Evolutionary conservation across 2,329 filamentous ascomycete genomes (phyloP).

Genomic region (Tolypocladium album): DNA sequence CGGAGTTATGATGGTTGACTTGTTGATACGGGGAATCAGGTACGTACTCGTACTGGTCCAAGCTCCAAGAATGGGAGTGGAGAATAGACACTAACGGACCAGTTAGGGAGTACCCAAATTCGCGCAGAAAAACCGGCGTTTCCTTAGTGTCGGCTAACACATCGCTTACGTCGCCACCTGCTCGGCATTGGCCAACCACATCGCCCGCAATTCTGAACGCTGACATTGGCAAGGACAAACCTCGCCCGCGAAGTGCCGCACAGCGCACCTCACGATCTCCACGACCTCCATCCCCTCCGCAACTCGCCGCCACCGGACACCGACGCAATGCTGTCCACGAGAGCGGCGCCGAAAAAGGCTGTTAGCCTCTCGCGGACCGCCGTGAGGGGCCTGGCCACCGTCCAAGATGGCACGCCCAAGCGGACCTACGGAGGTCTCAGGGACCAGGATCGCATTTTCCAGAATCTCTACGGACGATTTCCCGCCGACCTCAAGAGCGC

Average conservation of each 20-base stretch:
- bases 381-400: slow-evolving; percentile 67
- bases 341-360: slow-evolving; percentile 27
- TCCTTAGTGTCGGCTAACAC: slow-evolving; percentile 18
- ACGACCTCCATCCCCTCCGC: slow-evolving; percentile 12
- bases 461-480: slow-evolving; percentile 93
- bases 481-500: slow-evolving; percentile 86
- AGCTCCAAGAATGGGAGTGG: not conserved
- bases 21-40: not conserved
- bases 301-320: slow-evolving; percentile 15
- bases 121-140: rapidly evolving
- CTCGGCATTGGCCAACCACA: slow-evolving; percentile 31
- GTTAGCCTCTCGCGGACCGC: slow-evolving; percentile 30
- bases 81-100: not conserved
- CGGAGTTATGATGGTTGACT: not conserved
- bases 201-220: slow-evolving; percentile 23
- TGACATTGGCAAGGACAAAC: slow-evolving; percentile 17
- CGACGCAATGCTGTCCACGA: slow-evolving; percentile 33
- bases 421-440: slow-evolving; percentile 74
- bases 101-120: not conserved
- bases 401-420: slow-evolving; percentile 62
- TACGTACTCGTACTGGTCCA: not conserved
- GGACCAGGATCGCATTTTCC: slow-evolving; percentile 98
- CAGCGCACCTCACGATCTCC: slow-evolving; percentile 14
- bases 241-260: slow-evolving; percentile 24
- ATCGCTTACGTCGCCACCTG: slow-evolving; percentile 15